Evolutionary conservation across 1,139 yeast species (phyloP).

Genomic region (Protomyces gravidus): DNA sequence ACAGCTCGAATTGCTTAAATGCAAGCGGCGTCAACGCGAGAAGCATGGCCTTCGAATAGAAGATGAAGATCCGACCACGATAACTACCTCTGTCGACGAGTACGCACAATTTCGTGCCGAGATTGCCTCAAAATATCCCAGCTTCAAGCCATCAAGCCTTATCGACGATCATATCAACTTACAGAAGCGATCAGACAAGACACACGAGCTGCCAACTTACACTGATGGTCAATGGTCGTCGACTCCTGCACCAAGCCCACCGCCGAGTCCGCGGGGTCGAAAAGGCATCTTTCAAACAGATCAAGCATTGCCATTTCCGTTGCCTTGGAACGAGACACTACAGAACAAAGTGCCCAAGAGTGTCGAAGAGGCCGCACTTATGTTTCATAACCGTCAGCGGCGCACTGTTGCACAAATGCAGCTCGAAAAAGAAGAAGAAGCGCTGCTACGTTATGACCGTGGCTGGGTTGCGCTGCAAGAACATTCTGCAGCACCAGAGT

Average conservation of each 20-base stretch:
- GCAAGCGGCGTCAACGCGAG: conserved; percentile 51
- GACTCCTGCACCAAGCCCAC: conserved; percentile 44
- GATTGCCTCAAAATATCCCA: conserved; percentile 67
- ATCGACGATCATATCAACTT: neutral
- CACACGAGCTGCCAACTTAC: conserved; percentile 10
- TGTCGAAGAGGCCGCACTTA: conserved; percentile 67
- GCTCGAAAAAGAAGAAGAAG: conserved; percentile 64
- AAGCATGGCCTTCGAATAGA: conserved; percentile 46
- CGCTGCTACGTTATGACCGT: conserved; percentile 70
- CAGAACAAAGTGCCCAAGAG: conserved; percentile 60
- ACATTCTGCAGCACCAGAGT: neutral
- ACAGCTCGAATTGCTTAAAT: conserved; percentile 43
- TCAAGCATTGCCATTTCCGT: conserved; percentile 72
- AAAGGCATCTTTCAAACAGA: conserved; percentile 69
- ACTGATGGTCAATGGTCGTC: conserved; percentile 22
- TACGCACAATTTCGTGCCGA: conserved; percentile 76
- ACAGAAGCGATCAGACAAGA: neutral
- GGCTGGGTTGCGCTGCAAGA: conserved; percentile 48
- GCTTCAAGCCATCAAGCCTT: conserved; percentile 48
- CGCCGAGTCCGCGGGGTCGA: conserved; percentile 57
- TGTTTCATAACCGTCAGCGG: conserved; percentile 58
- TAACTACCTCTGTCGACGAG: conserved; percentile 69
- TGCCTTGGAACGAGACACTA: conserved; percentile 50
- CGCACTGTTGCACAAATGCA: conserved; percentile 65
- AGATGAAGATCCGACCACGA: conserved; percentile 35